phyloP scores from a whole-genome alignment of 2,329 filamentous ascomycete species.

The Paecilomyces niveus region DNA sequence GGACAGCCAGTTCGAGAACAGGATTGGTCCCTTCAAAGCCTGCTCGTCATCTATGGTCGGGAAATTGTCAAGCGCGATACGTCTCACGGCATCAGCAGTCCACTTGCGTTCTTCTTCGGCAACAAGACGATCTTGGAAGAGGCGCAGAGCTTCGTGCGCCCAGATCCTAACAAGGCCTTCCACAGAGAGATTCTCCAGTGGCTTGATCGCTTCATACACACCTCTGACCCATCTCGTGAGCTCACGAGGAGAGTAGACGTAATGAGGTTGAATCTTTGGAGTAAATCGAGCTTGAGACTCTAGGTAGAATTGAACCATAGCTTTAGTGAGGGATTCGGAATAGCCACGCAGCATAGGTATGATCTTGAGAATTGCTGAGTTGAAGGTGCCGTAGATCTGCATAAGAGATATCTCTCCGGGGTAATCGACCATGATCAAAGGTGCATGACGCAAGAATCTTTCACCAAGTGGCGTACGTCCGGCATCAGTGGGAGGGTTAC shows the following conservation, averaged over 20 bases:
- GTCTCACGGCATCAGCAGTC: slow-evolving; percentile 82
- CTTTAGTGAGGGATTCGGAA: slow-evolving; percentile 84
- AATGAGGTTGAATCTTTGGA: slow-evolving; percentile 93
- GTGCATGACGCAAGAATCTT: slow-evolving; percentile 90
- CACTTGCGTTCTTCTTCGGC: slow-evolving; percentile 89
- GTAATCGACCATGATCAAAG: slow-evolving; percentile 99
- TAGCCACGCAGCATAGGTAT: slow-evolving; percentile 92
- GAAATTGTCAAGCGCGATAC: slow-evolving; percentile 86
- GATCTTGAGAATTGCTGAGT: slow-evolving; percentile 91
- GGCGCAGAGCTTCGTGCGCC: slow-evolving; percentile 90
- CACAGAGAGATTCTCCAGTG: slow-evolving; percentile 76
- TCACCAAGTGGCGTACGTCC: slow-evolving; percentile 91
- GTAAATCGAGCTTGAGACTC: slow-evolving; percentile 94
- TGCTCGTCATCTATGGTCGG: slow-evolving; percentile 88
- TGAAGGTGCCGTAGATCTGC: slow-evolving; percentile 99
- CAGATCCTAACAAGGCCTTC: slow-evolving; percentile 95
- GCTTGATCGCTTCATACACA: slow-evolving; percentile 92
- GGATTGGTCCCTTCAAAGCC: slow-evolving; percentile 82
- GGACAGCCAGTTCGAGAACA: slow-evolving; percentile 99
- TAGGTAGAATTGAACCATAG: slow-evolving; percentile 95
- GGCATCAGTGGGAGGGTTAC: slow-evolving; percentile 95
- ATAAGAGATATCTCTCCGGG: slow-evolving; percentile 88
- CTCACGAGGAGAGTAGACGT: slow-evolving; percentile 98
- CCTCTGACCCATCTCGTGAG: slow-evolving; percentile 96
- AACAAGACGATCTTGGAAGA: slow-evolving; percentile 97